These are phyloP conservation scores for Paragyromitra xinjiangensis DNA, from an alignment of 495 filamentous ascomycete species.

Conservation along the genomic window DNA sequence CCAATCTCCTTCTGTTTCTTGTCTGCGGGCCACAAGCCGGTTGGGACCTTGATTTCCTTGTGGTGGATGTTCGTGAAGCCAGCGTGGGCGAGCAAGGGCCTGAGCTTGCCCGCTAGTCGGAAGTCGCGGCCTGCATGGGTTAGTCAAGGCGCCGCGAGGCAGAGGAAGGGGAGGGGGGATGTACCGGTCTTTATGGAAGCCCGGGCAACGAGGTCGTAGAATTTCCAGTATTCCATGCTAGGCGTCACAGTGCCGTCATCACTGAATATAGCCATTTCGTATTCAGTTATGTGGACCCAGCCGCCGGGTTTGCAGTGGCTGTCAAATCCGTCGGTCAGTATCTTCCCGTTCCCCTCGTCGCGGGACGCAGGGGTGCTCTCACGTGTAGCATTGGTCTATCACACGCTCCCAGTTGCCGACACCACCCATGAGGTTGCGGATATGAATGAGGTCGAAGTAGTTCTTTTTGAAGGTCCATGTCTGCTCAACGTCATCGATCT, in stretches of 20 bases:
- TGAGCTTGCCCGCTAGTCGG: too few species aligned
- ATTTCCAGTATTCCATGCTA: conserved; percentile 2
- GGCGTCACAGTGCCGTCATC: conserved; percentile 33
- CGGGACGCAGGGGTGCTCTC: too few species aligned
- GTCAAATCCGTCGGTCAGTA: neutral
- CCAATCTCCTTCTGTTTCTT: conserved; percentile 39
- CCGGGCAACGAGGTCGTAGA: conserved; percentile 30
- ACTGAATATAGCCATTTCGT: conserved; percentile 19
- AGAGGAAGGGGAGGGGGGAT: too few species aligned
- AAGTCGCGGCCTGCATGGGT: too few species aligned
- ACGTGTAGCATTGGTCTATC: too few species aligned
- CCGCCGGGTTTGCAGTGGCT: conserved; percentile 32
- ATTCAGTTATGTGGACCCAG: conserved; percentile 37
- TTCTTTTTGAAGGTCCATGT: conserved; percentile 65
- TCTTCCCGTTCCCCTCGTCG: too few species aligned
- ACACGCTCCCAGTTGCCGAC: conserved; percentile 62
- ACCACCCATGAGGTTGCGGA: conserved; percentile 65
- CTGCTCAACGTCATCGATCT: conserved; percentile 70
- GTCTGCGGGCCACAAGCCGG: conserved; percentile 39
- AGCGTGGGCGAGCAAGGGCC: neutral
- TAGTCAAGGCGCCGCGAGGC: too few species aligned
- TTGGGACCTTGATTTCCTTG: conserved; percentile 19
- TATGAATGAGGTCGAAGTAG: conserved; percentile 69
- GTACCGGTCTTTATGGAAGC: too few species aligned
- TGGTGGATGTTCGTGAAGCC: conserved; percentile 20